Percentiles rank a stretch among this genome's conserved stretches.
Conservation (phyloP, 1,284 basidiomycete species). For the Naganishia sp. region DNA sequence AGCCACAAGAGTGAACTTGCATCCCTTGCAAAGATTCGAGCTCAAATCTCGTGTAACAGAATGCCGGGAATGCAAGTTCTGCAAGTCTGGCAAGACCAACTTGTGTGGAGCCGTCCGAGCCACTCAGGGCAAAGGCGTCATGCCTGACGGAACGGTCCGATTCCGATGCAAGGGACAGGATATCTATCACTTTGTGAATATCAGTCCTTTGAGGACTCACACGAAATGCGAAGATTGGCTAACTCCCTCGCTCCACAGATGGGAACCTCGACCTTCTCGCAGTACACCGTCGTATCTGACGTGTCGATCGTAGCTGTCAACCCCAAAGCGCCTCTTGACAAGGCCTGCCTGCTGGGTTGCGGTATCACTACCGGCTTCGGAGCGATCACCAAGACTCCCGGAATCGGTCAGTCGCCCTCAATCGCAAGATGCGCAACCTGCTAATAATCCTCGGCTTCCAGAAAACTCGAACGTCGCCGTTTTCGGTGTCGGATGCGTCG, state of each 20-base stretch:
- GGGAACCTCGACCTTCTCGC: constrained; percentile 97
- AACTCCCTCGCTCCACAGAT: constrained; percentile 61
- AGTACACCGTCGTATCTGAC: constrained; percentile 98
- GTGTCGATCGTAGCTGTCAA: constrained; percentile 92
- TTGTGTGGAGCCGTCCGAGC: constrained; percentile 86
- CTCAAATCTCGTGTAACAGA: constrained; percentile 58
- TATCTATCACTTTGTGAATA: constrained; percentile 83
- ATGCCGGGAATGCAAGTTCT: constrained; percentile 95
- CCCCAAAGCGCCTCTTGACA: constrained; percentile 82
- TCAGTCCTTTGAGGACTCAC: not conserved
- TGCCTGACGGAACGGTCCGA: constrained; percentile 90
- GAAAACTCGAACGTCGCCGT: constrained; percentile 86
- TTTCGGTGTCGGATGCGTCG: constrained; percentile 95
- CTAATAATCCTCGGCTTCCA: constrained; percentile 53
- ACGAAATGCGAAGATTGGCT: not conserved
- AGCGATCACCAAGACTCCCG: constrained; percentile 59
- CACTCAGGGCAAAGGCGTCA: constrained; percentile 92
- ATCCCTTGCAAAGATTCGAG: not conserved
- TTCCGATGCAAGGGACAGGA: constrained; percentile 89
- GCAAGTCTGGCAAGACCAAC: constrained; percentile 98
- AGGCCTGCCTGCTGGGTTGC: constrained; percentile 91
- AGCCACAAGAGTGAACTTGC: constrained; percentile 34
- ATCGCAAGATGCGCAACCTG: not conserved
- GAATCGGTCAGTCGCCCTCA: constrained; percentile 41
- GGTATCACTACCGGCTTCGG: constrained; percentile 89